Conservation (phyloP, 2,329 filamentous ascomycete genomes). For the Hortaea sp. region DNA sequence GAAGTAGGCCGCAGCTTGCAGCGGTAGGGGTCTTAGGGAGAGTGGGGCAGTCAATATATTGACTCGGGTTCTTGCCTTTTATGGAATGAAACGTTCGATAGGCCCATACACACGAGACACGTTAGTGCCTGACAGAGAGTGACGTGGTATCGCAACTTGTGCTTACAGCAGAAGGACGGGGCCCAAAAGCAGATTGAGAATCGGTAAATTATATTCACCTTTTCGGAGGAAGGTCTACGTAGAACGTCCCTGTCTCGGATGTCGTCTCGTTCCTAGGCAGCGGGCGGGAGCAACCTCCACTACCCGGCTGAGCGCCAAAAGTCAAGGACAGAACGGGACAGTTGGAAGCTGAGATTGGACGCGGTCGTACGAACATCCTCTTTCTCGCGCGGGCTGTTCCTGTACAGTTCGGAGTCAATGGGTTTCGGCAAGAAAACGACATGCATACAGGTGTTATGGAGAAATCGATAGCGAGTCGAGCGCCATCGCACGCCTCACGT, state of each 20-base stretch:
- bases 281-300: too few relatives aligned
- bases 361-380: background rate
- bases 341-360: background rate
- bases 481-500: background rate
- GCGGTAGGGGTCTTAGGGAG: background rate
- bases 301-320: too few relatives aligned
- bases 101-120: background rate
- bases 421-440: too few relatives aligned
- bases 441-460: too few relatives aligned
- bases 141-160: background rate
- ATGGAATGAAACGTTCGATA: background rate
- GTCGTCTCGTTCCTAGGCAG: too few relatives aligned
- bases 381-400: background rate
- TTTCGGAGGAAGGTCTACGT: background rate
- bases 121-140: background rate
- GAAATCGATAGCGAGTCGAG: too few relatives aligned
- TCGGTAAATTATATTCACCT: background rate
- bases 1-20: constrained; percentile 2
- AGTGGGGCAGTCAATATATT: background rate
- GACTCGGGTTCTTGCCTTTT: background rate
- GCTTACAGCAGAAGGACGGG: background rate
- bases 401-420: background rate
- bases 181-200: background rate
- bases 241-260: too few relatives aligned
- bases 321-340: background rate